These are phyloP conservation scores for Coemansia sp. DNA, from an alignment of 192 early-diverging fungal genomes.

Conservation along the genomic window DNA sequence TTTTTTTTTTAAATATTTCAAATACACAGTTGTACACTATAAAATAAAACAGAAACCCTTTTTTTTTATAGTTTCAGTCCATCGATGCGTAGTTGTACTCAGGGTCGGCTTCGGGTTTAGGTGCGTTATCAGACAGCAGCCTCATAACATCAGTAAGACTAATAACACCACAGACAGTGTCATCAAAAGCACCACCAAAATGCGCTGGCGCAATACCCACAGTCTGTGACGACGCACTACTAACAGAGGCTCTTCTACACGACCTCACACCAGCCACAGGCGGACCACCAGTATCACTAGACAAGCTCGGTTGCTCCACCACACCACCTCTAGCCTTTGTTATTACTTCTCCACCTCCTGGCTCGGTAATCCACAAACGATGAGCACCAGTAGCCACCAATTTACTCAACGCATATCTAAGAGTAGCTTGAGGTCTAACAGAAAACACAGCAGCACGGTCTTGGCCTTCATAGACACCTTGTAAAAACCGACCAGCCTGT, in stretches of 20 bases:
- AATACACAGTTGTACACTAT: not conserved
- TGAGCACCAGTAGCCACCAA: slow-evolving; percentile 80
- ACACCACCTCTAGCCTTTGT: not conserved
- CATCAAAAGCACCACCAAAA: slow-evolving; percentile 39
- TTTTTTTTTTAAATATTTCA: not conserved
- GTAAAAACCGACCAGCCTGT: slow-evolving; percentile 58
- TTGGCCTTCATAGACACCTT: slow-evolving; percentile 69
- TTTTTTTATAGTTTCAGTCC: slow-evolving; percentile 19
- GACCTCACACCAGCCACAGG: not conserved
- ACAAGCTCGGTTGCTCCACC: not conserved
- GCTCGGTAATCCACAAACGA: slow-evolving; percentile 72
- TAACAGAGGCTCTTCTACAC: slow-evolving; percentile 32
- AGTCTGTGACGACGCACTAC: slow-evolving; percentile 40
- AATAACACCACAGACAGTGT: slow-evolving; percentile 64
- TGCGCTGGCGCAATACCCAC: slow-evolving; percentile 28
- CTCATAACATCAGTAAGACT: slow-evolving; percentile 79
- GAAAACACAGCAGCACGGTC: slow-evolving; percentile 72
- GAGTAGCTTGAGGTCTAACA: slow-evolving; percentile 68
- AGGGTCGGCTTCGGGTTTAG: slow-evolving; percentile 17
- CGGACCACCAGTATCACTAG: not conserved
- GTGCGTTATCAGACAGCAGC: slow-evolving; percentile 55
- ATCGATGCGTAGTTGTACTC: slow-evolving; percentile 49
- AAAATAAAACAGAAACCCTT: not conserved
- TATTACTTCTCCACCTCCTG: not conserved
- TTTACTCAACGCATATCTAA: slow-evolving; percentile 74